Percentiles rank a stretch among this genome's conserved stretches.
These are phyloP conservation scores for Dictyostelium intermedium DNA, from an alignment of 78 protist species.

Conservation along the genomic window DNA sequence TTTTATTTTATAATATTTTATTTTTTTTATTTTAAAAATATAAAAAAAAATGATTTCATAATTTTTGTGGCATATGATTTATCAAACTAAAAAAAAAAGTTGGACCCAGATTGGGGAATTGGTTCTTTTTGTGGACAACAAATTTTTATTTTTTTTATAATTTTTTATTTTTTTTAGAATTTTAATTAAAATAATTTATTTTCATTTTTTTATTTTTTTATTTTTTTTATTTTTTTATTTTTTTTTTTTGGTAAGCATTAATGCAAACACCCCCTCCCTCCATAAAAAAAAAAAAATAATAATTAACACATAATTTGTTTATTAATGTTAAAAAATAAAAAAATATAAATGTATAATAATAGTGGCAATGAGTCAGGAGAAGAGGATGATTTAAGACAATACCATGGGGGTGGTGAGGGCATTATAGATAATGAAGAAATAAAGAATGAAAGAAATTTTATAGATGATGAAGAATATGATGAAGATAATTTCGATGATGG, in stretches of 20 bases:
- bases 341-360: not conserved
- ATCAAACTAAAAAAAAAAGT: no score
- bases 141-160: not conserved
- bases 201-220: not conserved
- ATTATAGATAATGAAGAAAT: not conserved
- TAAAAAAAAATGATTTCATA: no score
- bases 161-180: not conserved
- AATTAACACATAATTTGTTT: not conserved
- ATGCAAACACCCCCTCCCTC: not conserved
- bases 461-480: constrained; percentile 3
- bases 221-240: no score
- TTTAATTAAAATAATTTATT: not conserved
- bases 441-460: not conserved
- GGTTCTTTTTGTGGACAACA: not conserved
- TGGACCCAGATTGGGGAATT: no score
- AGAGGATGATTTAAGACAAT: constrained; percentile 3
- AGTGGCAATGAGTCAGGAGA: not conserved
- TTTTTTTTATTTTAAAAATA: no score
- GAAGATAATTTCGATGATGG: not conserved
- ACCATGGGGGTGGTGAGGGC: not conserved
- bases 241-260: no score
- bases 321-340: no score
- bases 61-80: no score
- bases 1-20: no score
- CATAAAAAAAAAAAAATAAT: no score